phyloP scores from a whole-genome alignment of 345 rosid genomes.

The Populus pruinosa region DNA sequence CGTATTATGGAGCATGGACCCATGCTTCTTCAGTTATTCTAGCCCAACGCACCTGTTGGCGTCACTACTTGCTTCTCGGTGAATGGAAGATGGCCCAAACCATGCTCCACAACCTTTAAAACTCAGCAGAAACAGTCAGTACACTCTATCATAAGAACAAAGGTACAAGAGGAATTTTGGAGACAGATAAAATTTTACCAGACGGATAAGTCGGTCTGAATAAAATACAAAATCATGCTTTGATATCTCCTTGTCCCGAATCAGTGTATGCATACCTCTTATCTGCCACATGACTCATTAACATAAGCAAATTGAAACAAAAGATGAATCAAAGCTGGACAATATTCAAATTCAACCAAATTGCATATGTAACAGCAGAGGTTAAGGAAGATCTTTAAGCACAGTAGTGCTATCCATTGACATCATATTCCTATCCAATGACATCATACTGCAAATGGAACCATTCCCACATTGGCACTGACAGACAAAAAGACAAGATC shows the following conservation, averaged over 20 bases:
- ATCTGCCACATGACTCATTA: conserved; percentile 47
- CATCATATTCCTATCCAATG: not conserved
- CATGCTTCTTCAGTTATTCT: conserved; percentile 10
- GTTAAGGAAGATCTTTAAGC: not conserved
- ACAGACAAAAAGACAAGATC: not conserved
- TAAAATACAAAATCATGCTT: conserved; percentile 98
- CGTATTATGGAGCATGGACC: not conserved
- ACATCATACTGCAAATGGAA: not conserved
- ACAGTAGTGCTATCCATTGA: not conserved
- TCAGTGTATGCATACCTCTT: conserved; percentile 98
- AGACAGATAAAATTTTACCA: conserved; percentile 47
- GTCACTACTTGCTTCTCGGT: conserved; percentile 94
- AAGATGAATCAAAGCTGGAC: not conserved
- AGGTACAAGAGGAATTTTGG: not conserved
- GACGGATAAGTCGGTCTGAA: conserved; percentile 91
- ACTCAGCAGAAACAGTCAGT: conserved; percentile 13
- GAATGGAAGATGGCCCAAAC: conserved; percentile 94
- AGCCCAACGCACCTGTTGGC: conserved; percentile 72
- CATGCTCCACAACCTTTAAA: conserved; percentile 93
- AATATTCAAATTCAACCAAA: not conserved
- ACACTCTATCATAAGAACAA: conserved; percentile 3
- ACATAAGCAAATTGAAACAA: conserved; percentile 1
- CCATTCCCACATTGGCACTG: not conserved
- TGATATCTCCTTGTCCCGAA: conserved; percentile 87
- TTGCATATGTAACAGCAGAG: not conserved